Base-by-base conservation (phyloP, 148 eudicot species). In the Silene conica region DNA sequence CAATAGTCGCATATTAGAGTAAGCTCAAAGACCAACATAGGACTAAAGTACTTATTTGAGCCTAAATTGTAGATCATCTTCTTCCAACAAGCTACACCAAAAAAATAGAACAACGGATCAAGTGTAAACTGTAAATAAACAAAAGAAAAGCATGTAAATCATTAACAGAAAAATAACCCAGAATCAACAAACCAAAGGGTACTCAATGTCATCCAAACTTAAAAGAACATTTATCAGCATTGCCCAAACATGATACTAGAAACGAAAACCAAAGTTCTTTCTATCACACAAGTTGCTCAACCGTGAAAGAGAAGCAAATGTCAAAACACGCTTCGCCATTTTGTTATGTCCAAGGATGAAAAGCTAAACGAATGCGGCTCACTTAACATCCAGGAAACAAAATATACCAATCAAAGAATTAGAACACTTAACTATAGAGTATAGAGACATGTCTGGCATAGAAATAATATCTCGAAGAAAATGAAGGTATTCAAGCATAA, bases 1-100 rank as follows among this genome's bases (percentile, higher is more conserved):
- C 38, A 70, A 78, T 12, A 83, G 76, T 65, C 28, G 63, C 69
- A 68, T 46, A 84, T 89, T 71, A 86, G 92, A 80, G 72, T 56
- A 78, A 75, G 48, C 65, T 54, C 4, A 28, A 67, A 66, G 5
- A 66, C 19, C 50, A 43, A 66, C n/a, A 81, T 63, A 56, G 38
- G 68, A 20, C 14, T 43, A 43, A 34, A 60, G 54, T 43, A 15
- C 5, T 18, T 45, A 63, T 26, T 60, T 54, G 62, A 60, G 28
- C 60, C 52, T 67, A 19, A 55, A 57, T 15, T n/a, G 28, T 10
- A 15, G 19, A 67, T 54, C 63, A 54, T 54, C 72, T 26, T 69
- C 59, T 7, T n/a, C 58, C 46, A 58, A 74, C 43, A 67, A 54
- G 18, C 15, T 31, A 26, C 15, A 28, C 15, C 16, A 15, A n/a